phyloP scores from a whole-genome alignment of 495 filamentous ascomycete species.

The Trichoderma parareesei region DNA sequence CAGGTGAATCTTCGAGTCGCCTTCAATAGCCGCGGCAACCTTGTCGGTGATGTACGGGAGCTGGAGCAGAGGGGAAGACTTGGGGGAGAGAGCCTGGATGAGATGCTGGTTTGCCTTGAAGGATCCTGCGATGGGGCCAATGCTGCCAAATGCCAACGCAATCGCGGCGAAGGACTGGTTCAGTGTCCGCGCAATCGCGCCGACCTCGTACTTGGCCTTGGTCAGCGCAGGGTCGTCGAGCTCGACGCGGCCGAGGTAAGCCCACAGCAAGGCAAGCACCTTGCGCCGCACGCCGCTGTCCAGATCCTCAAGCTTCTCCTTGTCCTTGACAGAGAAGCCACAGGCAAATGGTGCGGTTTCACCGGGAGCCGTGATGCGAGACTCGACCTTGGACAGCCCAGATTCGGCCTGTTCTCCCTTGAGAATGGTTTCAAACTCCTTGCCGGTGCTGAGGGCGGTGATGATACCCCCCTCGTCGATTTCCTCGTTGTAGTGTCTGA shows the following conservation, averaged over 20 bases:
- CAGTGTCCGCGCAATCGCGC: conserved; percentile 74
- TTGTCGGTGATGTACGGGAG: conserved; percentile 77
- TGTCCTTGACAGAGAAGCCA: conserved; percentile 61
- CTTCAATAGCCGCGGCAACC: conserved; percentile 69
- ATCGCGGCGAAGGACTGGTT: conserved; percentile 84
- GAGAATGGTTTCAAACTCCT: conserved; percentile 62
- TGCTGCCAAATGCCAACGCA: conserved; percentile 77
- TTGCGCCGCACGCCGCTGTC: conserved; percentile 71
- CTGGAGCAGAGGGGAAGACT: conserved; percentile 81
- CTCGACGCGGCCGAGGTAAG: conserved; percentile 82
- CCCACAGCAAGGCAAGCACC: conserved; percentile 85
- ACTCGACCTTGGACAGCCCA: conserved; percentile 73
- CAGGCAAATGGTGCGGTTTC: conserved; percentile 34
- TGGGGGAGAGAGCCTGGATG: conserved; percentile 80
- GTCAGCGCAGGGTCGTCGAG: conserved; percentile 61
- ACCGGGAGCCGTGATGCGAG: conserved; percentile 57
- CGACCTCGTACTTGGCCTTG: conserved; percentile 68
- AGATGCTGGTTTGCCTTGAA: conserved; percentile 75
- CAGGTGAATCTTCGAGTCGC: conserved; percentile 63
- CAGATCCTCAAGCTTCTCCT: conserved; percentile 56
- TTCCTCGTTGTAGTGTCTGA: conserved; percentile 80
- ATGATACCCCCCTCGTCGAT: conserved; percentile 74
- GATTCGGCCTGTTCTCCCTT: conserved; percentile 66
- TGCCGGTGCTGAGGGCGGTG: conserved; percentile 68
- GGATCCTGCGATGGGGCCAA: conserved; percentile 70